Percentiles rank a stretch among this genome's conserved stretches.
phyloP scores from a whole-genome alignment of 305 asterid species.

The Salvia sclarea region DNA sequence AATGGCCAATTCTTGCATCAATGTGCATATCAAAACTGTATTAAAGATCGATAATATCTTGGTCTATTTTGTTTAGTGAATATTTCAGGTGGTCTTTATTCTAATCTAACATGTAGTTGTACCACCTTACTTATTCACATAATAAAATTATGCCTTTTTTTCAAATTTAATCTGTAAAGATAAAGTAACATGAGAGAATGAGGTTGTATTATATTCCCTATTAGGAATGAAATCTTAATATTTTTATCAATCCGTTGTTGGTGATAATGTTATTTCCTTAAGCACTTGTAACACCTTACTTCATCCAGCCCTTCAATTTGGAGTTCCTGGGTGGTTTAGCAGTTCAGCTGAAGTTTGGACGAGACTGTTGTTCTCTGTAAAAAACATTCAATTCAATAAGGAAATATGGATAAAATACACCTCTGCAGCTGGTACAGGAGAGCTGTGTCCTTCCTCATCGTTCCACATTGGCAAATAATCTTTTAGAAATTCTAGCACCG shows the following conservation, averaged over 20 bases:
- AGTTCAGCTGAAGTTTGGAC: neutral
- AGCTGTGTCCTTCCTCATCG: neutral
- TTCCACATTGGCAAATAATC: neutral
- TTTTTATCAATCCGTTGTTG: neutral
- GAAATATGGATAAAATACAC: slow-evolving; percentile 1
- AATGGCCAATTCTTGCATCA: neutral
- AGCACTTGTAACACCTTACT: neutral
- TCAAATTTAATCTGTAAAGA: neutral
- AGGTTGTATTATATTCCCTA: neutral
- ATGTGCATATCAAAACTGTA: neutral
- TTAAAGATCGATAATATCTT: too few species aligned
- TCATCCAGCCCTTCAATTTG: slow-evolving; percentile 2
- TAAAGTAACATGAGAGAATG: slow-evolving; percentile 1
- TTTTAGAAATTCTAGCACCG: neutral
- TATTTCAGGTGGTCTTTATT: neutral
- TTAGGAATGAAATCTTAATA: neutral
- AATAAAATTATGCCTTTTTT: slow-evolving; percentile 3
- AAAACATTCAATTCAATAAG: neutral
- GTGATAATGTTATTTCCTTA: slow-evolving; percentile 15
- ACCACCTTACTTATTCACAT: neutral
- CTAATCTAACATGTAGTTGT: neutral
- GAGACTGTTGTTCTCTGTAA: neutral
- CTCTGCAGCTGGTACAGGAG: neutral
- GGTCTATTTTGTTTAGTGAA: neutral
- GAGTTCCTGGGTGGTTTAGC: slow-evolving; percentile 12